phyloP scores from a whole-genome alignment of 345 rosid species.

The Euphorbia pulcherrima region DNA sequence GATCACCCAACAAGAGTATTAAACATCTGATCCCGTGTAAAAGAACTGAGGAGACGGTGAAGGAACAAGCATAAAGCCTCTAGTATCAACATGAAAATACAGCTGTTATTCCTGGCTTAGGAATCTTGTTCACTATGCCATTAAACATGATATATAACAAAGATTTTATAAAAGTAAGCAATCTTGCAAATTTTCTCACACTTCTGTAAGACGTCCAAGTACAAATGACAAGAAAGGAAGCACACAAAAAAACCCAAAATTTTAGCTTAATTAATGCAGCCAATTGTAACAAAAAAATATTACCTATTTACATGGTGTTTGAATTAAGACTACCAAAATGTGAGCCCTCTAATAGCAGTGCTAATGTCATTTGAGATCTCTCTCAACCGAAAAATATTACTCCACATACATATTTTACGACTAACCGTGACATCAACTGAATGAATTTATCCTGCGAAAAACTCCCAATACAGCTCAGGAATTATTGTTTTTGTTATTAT shows the following conservation, averaged over 20 bases:
- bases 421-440: neutral
- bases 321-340: neutral
- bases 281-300: neutral
- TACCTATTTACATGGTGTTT: neutral
- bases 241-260: neutral
- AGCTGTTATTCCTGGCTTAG: too few species aligned
- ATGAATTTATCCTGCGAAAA: conserved; percentile 6
- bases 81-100: too few species aligned
- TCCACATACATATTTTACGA: conserved; percentile 2
- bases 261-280: neutral
- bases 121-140: too few species aligned
- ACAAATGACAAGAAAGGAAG: neutral
- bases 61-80: too few species aligned
- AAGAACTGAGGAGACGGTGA: too few species aligned
- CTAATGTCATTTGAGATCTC: neutral
- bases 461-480: conserved; percentile 9
- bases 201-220: neutral
- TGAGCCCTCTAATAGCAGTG: neutral
- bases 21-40: too few species aligned
- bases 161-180: too few species aligned
- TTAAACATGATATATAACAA: too few species aligned
- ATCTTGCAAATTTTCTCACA: too few species aligned
- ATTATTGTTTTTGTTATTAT: neutral
- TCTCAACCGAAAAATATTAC: neutral
- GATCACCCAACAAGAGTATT: too few species aligned